Evolutionary conservation across 352 stramenopile genomes (phyloP).

Genomic region (Globisporangium ultimum): DNA sequence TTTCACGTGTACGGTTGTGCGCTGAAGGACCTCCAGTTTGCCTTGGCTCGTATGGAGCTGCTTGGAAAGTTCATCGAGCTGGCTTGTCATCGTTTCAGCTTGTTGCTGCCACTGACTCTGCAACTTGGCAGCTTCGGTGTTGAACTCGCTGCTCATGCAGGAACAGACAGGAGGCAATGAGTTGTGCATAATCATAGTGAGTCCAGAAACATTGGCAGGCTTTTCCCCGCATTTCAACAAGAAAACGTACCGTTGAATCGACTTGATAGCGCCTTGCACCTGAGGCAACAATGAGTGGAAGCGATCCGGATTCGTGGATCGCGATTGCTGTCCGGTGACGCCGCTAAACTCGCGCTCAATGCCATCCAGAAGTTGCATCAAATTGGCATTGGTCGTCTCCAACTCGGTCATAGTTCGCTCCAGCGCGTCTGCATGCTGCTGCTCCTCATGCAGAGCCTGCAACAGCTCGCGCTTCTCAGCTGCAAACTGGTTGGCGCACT

Average conservation of each 20-base stretch:
- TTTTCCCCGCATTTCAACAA: neutral
- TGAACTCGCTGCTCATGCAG: conserved; percentile 31
- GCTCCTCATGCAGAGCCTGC: conserved; percentile 41
- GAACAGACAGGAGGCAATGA: no score
- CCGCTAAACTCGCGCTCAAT: conserved; percentile 37
- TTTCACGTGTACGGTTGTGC: conserved; percentile 35
- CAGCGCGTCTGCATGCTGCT: conserved; percentile 25
- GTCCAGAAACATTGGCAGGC: no score
- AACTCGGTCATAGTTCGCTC: conserved; percentile 24
- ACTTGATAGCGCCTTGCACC: conserved; percentile 6
- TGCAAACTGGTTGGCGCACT: conserved; percentile 35
- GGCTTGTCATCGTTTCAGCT: conserved; percentile 21
- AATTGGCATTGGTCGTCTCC: conserved; percentile 26
- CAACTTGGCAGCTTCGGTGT: conserved; percentile 29
- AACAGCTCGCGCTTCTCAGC: conserved; percentile 45
- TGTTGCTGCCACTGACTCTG: conserved; percentile 49
- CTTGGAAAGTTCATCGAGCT: conserved; percentile 41
- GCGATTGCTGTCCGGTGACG: conserved; percentile 15
- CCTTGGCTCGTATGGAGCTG: conserved; percentile 43
- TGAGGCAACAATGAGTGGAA: conserved; percentile 5
- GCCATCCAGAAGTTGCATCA: conserved; percentile 36
- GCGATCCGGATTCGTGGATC: conserved; percentile 5
- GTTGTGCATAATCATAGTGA: no score
- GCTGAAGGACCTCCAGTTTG: conserved; percentile 47
- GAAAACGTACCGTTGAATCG: conserved; percentile 5